Evolutionary conservation across 2,329 filamentous ascomycete genomes (phyloP).

Genomic region (Penicillium decumbens): DNA sequence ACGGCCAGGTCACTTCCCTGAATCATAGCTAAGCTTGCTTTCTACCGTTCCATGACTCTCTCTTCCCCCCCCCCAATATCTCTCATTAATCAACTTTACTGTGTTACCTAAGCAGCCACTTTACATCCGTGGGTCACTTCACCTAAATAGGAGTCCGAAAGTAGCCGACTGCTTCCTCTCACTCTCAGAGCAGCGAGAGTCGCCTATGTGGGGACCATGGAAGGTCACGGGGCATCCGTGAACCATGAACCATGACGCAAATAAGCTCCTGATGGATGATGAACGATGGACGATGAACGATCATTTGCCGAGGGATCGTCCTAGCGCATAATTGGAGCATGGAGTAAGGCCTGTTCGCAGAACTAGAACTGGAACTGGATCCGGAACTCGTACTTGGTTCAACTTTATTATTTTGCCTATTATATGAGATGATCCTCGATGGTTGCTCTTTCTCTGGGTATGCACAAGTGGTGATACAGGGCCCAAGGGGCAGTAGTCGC

Average conservation of each 20-base stretch:
- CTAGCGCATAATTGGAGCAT: not conserved
- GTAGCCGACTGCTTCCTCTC: conserved; percentile 1
- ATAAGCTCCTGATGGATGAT: not conserved
- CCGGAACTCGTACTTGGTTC: not conserved
- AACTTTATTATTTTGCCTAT: not conserved
- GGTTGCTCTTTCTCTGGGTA: not conserved
- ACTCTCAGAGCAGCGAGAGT: not conserved
- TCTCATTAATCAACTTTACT: too few species aligned
- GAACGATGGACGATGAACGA: not conserved
- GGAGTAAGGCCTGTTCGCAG: conserved; percentile 1
- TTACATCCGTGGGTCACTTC: conserved; percentile 9
- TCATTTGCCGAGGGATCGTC: not conserved
- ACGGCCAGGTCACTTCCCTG: not conserved
- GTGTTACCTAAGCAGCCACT: conserved; percentile 11
- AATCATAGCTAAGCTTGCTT: not conserved
- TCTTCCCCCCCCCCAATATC: too few species aligned
- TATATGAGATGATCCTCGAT: not conserved
- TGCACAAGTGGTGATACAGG: conserved; percentile 13
- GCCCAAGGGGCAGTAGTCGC: not conserved
- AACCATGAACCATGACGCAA: not conserved
- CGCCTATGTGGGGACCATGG: not conserved
- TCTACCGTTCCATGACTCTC: not conserved
- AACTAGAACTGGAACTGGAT: too few species aligned
- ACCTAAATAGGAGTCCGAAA: conserved; percentile 3
- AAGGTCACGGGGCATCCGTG: conserved; percentile 4